These are phyloP conservation scores for Mediolabrus comicus DNA, from an alignment of 108 stramenopile genomes.

Conservation along the genomic window DNA sequence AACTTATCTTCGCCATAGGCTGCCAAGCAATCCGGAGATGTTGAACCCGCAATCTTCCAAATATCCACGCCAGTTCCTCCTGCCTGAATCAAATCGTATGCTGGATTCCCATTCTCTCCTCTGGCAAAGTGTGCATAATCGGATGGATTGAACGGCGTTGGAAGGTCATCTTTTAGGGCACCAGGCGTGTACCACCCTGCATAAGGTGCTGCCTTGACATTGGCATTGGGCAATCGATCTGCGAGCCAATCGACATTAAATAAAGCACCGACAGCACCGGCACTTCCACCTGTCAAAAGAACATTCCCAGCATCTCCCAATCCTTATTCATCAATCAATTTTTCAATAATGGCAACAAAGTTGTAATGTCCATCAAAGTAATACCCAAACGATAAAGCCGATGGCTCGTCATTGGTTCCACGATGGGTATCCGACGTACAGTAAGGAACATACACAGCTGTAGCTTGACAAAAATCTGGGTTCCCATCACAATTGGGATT, in stretches of 20 bases:
- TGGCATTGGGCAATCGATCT: background rate
- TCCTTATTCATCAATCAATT: background rate
- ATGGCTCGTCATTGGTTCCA: background rate
- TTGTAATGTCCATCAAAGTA: background rate
- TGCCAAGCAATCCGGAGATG: background rate
- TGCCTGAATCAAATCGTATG: background rate
- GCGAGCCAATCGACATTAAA: conserved; percentile 1
- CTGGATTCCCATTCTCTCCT: background rate
- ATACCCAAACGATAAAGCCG: background rate
- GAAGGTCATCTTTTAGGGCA: background rate
- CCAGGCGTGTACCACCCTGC: conserved; percentile 3
- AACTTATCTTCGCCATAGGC: background rate
- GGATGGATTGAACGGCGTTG: background rate
- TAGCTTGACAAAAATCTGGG: conserved; percentile 1
- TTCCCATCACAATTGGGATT: too few species aligned
- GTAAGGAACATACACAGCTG: background rate
- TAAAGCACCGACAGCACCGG: background rate
- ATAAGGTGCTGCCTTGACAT: background rate
- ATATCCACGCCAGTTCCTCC: background rate
- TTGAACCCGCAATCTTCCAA: background rate
- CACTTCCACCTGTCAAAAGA: background rate
- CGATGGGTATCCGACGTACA: background rate
- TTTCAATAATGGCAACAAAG: background rate
- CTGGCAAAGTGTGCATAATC: conserved; percentile 1
- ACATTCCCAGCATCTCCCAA: background rate